Conservation (phyloP, 2,329 filamentous ascomycete genomes). For the Trichoderma sp. region DNA sequence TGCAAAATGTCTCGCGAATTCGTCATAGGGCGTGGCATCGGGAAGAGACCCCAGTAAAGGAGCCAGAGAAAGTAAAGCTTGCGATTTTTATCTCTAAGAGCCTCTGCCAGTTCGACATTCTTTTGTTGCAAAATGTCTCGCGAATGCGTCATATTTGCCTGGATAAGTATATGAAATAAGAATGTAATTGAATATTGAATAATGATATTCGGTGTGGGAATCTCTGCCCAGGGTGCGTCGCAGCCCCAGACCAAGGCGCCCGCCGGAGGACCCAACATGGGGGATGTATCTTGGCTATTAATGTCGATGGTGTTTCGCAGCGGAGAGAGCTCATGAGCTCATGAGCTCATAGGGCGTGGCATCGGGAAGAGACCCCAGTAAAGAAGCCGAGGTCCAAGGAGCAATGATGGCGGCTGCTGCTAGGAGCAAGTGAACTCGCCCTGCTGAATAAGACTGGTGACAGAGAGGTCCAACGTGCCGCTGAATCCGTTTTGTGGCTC, state of each 20-base stretch:
- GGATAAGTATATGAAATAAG: conserved; percentile 19
- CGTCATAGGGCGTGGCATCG: too few relatives aligned
- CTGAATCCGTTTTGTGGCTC: neutral
- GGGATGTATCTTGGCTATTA: neutral
- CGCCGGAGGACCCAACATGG: neutral
- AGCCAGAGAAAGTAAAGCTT: too few relatives aligned
- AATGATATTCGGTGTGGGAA: neutral
- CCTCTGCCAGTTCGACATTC: conserved; percentile 68
- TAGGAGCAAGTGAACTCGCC: neutral
- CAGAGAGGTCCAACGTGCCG: neutral
- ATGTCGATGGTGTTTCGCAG: neutral
- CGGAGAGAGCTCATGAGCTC: neutral
- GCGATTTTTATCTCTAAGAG: conserved; percentile 69
- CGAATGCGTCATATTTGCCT: conserved; percentile 57
- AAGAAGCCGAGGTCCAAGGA: neutral
- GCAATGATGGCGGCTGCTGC: neutral
- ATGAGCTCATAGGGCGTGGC: neutral
- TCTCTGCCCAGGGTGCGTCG: neutral
- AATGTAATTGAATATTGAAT: too few relatives aligned
- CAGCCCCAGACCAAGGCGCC: neutral
- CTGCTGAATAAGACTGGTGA: neutral
- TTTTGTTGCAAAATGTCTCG: conserved; percentile 66
- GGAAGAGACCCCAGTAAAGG: too few relatives aligned
- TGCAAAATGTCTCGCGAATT: conserved; percentile 63
- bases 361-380: neutral